Base-by-base conservation (phyloP, 164 flowering plant species). In the Paratinospora sagittata region DNA sequence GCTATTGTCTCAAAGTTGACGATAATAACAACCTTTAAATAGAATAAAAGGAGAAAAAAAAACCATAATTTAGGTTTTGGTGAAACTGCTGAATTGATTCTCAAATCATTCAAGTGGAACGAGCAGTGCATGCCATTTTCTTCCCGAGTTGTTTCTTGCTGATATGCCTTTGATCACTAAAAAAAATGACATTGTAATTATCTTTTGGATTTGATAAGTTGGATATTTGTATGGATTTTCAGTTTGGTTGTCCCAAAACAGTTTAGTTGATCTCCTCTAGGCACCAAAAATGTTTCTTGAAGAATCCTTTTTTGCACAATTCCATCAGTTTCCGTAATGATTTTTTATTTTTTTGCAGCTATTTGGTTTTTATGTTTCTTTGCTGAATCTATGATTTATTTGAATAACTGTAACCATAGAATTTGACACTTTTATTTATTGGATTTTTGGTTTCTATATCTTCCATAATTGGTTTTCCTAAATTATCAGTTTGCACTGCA, bases 401-500 rank as follows among this genome's bases (percentile, higher is more conserved):
- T 49, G 55, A 49, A 49, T n/a, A n/a, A n/a, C 19, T 49, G 39
- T 68, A 43, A 52, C 58, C n/a, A 52, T 52, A 16, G 58, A 52
- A 7, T 7, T 39, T 39, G 43, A 3, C 43, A 39, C 10, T 39
- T 39, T 39, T 8, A 39, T 39, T 39, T 39, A 52, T 52, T 70
- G 61, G 13, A 12, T 26, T 41, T 58, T 27, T 43, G 39, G 49
- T 27, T 27, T 8, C 12, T 47, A 14, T 4, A 27, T 37, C 43
- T 39, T 41, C 8, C 23, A 60, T 61, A 19, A 19, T 43, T 43
- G 10, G 23, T 30, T 69, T 14, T 1, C 26, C 24, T 27, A 30
- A 58, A 69, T n/a, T 27, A 11, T 19, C 41, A 27, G 47, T 45
- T 65, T 49, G 34, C 9, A 41, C 24, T 34, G 3, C 49, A 34